Evolutionary conservation across 2,329 filamentous ascomycete genomes (phyloP).

Genomic region (Chaetomium sp.): DNA sequence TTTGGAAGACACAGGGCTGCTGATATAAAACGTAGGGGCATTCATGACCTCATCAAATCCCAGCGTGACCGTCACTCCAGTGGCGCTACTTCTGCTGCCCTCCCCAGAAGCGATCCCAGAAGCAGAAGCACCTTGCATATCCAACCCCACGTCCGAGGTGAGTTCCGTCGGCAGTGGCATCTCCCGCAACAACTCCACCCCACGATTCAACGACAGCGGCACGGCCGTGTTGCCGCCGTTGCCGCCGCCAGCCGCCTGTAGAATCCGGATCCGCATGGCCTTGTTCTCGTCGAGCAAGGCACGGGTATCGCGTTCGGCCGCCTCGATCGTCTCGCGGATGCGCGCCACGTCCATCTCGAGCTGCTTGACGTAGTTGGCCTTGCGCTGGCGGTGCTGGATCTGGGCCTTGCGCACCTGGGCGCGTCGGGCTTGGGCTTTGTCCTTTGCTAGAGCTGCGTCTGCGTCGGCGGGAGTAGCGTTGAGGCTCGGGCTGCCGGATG

Average conservation of each 20-base stretch:
- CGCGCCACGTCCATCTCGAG: conserved; percentile 45
- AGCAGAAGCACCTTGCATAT: no score
- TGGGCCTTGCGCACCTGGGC: conserved; percentile 49
- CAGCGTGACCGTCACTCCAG: conserved; percentile 34
- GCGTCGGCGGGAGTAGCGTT: neutral
- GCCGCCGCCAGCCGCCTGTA: neutral
- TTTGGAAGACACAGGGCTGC: conserved; percentile 9
- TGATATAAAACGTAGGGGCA: conserved; percentile 39
- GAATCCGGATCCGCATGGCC: conserved; percentile 7
- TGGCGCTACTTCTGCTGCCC: no score
- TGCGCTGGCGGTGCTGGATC: conserved; percentile 49
- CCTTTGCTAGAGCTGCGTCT: conserved; percentile 19
- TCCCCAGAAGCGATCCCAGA: no score
- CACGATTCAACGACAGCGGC: conserved; percentile 6
- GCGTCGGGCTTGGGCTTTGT: conserved; percentile 42
- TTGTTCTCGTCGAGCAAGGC: conserved; percentile 39
- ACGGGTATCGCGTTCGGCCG: conserved; percentile 34
- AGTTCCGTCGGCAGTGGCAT: conserved; percentile 18
- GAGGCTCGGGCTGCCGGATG: no score
- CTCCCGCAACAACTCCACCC: conserved; percentile 26
- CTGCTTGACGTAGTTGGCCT: conserved; percentile 48
- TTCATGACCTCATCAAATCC: conserved; percentile 36
- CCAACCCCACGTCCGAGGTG: neutral
- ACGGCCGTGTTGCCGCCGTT: neutral
- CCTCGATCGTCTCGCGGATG: conserved; percentile 42